Conservation (phyloP, 1,284 basidiomycete species). For the Wallemia hederae region DNA sequence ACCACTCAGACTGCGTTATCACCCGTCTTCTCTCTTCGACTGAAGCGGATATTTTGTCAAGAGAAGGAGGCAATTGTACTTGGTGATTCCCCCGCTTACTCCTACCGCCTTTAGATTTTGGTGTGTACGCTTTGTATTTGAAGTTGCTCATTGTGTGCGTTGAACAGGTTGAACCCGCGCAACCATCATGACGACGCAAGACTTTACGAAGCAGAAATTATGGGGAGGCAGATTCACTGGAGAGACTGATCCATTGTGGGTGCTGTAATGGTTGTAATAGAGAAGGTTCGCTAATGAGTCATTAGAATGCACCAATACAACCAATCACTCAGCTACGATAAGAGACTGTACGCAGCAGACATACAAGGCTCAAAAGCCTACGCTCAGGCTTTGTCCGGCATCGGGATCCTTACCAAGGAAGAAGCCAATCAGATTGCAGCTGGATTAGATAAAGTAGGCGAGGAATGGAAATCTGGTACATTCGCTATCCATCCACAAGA, state of each 20-base stretch:
- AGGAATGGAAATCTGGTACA: constrained; percentile 44
- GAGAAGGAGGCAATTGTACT: background rate
- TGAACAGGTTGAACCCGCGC: constrained; percentile 10
- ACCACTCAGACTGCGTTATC: background rate
- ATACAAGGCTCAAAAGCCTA: constrained; percentile 87
- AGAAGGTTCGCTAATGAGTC: constrained; percentile 4
- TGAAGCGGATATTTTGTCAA: background rate
- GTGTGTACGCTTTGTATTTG: background rate
- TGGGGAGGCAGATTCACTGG: constrained; percentile 51
- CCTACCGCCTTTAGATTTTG: background rate
- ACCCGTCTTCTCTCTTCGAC: background rate
- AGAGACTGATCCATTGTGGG: constrained; percentile 55
- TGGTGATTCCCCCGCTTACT: background rate
- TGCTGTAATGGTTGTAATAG: constrained; percentile 4
- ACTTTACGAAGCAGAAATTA: constrained; percentile 18
- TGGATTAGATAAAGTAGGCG: constrained; percentile 45
- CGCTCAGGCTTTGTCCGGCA: constrained; percentile 49
- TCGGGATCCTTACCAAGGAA: constrained; percentile 44
- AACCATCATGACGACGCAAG: constrained; percentile 9
- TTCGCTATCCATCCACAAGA: constrained; percentile 51
- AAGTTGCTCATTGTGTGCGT: background rate
- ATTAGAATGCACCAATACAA: constrained; percentile 79
- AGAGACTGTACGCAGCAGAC: constrained; percentile 72
- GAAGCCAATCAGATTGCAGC: constrained; percentile 44
- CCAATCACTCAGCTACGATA: constrained; percentile 78